Evolutionary conservation across 1,284 basidiomycete genomes (phyloP).

Genomic region (Kalmanozyma brasiliensis): DNA sequence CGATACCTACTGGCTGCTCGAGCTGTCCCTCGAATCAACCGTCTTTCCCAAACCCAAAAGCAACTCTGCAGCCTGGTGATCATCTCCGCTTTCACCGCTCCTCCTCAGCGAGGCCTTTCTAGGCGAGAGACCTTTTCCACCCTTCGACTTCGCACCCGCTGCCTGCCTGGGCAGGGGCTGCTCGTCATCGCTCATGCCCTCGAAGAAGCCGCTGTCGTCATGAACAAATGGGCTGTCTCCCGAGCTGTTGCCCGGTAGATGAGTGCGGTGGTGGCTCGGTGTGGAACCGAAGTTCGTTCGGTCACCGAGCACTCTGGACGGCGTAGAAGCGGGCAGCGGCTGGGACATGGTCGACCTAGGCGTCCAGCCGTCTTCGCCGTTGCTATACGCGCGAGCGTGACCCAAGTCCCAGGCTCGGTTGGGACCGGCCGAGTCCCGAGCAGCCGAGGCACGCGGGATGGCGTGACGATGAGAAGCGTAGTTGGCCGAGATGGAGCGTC

Average conservation of each 20-base stretch:
- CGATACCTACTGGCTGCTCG: too few species aligned
- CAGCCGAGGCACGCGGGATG: conserved; percentile 11
- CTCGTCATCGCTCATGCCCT: conserved; percentile 37
- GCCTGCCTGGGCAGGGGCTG: not conserved
- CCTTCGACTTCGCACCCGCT: too few species aligned
- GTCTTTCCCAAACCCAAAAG: conserved; percentile 52
- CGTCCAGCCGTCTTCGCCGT: conserved; percentile 19
- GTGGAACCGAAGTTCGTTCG: conserved; percentile 24
- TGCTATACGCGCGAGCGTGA: conserved; percentile 14
- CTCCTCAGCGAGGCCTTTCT: conserved; percentile 25
- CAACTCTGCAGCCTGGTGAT: conserved; percentile 56
- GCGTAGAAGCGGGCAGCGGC: conserved; percentile 26
- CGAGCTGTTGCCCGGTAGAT: conserved; percentile 6
- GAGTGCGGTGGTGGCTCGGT: not conserved
- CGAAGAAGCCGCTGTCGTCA: conserved; percentile 60
- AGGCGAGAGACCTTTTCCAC: conserved; percentile 13
- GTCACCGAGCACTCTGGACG: conserved; percentile 37
- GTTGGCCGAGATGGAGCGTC: conserved; percentile 37
- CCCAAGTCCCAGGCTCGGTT: conserved; percentile 20
- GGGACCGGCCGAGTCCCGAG: conserved; percentile 1
- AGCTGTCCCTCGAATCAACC: conserved; percentile 21
- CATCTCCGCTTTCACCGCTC: conserved; percentile 20
- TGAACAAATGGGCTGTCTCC: conserved; percentile 28
- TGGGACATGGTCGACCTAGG: conserved; percentile 22
- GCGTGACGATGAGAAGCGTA: conserved; percentile 16